Evolutionary conservation across 495 filamentous ascomycete genomes (phyloP).

Genomic region (Halenospora varia): DNA sequence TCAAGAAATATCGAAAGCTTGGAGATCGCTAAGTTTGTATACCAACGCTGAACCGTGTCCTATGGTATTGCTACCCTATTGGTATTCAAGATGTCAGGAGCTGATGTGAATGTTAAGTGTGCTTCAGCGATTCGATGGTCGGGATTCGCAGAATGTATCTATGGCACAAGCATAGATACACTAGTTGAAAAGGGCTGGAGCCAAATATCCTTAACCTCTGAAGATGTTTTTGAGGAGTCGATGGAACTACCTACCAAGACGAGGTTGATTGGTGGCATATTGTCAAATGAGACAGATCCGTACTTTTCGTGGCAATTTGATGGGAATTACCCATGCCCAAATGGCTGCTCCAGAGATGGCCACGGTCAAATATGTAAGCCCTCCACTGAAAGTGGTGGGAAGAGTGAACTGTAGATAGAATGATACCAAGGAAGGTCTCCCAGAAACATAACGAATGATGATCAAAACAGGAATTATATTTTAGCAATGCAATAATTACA

Average conservation of each 20-base stretch:
- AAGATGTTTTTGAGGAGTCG: constrained; percentile 43
- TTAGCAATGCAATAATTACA: not conserved
- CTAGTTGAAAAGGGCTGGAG: constrained; percentile 43
- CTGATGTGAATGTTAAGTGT: constrained; percentile 31
- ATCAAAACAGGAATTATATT: constrained; percentile 29
- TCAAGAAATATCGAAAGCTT: constrained; percentile 37
- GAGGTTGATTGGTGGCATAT: constrained; percentile 35
- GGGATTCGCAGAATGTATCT: constrained; percentile 51
- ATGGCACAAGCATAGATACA: constrained; percentile 44
- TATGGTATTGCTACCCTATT: constrained; percentile 32
- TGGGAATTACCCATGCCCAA: constrained; percentile 36
- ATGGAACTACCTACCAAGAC: constrained; percentile 31
- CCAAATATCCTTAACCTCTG: constrained; percentile 42
- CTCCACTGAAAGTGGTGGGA: too few species aligned
- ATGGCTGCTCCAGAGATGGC: constrained; percentile 35
- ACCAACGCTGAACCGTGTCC: constrained; percentile 55
- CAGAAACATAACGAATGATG: too few species aligned
- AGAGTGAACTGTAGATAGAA: constrained; percentile 2
- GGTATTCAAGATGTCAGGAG: not conserved
- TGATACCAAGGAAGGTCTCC: too few species aligned
- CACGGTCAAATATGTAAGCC: too few species aligned
- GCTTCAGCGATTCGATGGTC: constrained; percentile 52
- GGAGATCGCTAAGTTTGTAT: constrained; percentile 44
- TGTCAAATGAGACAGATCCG: constrained; percentile 48
- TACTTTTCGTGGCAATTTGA: constrained; percentile 51